Conservation (phyloP, 2,329 filamentous ascomycete genomes). For the Teratosphaeria zuluensis region DNA sequence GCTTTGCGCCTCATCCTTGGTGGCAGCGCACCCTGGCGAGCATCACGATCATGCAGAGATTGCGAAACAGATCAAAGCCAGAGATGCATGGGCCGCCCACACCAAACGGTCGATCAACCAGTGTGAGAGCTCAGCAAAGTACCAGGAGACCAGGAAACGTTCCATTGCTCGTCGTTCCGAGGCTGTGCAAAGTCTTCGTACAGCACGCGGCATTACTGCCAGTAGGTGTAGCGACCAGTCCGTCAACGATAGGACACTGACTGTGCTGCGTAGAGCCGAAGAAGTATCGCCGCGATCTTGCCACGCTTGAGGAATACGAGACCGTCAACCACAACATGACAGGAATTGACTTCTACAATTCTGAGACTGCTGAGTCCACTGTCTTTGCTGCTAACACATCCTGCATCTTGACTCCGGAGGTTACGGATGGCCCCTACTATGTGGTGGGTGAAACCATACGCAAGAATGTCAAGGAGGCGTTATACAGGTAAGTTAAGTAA, state of each 20-base stretch:
- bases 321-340: not conserved
- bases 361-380: not conserved
- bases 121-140: not conserved
- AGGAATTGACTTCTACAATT: slow-evolving; percentile 4
- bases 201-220: not conserved
- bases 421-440: slow-evolving; percentile 23
- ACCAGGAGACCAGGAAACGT: not conserved
- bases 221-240: not conserved
- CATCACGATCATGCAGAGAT: not conserved
- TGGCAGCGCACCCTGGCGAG: not conserved
- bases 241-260: not conserved
- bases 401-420: slow-evolving; percentile 21
- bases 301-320: not conserved
- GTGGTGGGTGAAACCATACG: slow-evolving; percentile 32
- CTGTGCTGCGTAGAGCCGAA: not conserved
- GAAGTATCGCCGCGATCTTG: slow-evolving; percentile 1
- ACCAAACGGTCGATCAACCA: not conserved
- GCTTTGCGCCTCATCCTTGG: not conserved
- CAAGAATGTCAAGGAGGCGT: slow-evolving; percentile 32
- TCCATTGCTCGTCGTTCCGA: not conserved
- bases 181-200: not conserved
- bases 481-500: not conserved
- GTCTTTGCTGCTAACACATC: slow-evolving; percentile 17
- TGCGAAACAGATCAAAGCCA: not conserved
- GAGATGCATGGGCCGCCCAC: not conserved